Evolutionary conservation across 2,329 filamentous ascomycete genomes (phyloP), one percentile per base, ranked within the genome.

Genomic region (Mycosphaerella sp.): DNA sequence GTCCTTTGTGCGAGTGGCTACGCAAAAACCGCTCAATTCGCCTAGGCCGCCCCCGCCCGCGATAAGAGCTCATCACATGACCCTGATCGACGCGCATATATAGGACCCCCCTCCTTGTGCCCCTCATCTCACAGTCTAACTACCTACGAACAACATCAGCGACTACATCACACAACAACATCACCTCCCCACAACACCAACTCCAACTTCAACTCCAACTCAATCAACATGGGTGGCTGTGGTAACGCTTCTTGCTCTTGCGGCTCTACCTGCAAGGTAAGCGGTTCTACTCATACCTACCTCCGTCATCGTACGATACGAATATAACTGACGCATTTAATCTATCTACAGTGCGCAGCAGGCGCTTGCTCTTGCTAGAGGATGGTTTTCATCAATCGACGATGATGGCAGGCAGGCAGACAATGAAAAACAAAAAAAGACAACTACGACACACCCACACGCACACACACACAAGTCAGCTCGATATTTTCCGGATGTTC

Each of bases 181-280:
- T 6, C 17, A 4, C 36, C n/a, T 16, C 36, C 8, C 37, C 3
- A 41, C 37, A 6, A 41, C 17, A 18, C 6, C 14, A 41, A 17
- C 36, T 7, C 34, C 35, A 17, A 40, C 21, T 32, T 37, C 14
- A 41, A 35, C 32, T 49, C 30, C 27, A 50, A 28, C 27, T 13
- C 41, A 50, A 52, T 53, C 60, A 64, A 50, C 46, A 66, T 66
- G 64, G 62, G 59, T 52, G 63, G 63, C 62, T 66, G 64, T 54
- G 64, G 63, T 40, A 66, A 65, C 59, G 50, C 62, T 40, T 56
- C 55, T 41, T 65, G 63, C 63, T 58, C 62, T 25, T 66, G 63
- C 63, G 50, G 58, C 53, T 58, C 55, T 52, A 64, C 62, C 64
- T 47, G 52, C 45, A 48, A 48, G 45, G 45, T 48, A 28, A 41